Percentiles rank a stretch among this genome's conserved stretches.
phyloP scores from a whole-genome alignment of 768 basidiomycete genomes.

The Coprinopsis marcescibilis region DNA sequence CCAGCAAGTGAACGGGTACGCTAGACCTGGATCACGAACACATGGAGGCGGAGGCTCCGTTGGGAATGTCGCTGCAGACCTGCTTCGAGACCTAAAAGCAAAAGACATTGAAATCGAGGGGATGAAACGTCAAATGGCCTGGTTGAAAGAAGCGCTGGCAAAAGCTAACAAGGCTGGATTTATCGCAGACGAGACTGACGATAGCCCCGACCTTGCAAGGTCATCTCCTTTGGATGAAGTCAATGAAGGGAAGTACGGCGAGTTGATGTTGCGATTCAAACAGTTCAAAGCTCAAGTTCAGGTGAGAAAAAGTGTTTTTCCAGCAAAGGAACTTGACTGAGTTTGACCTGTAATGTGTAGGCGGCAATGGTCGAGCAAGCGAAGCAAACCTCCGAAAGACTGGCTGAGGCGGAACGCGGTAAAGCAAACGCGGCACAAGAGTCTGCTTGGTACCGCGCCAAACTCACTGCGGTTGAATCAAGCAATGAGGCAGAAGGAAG shows the following conservation, averaged over 20 bases:
- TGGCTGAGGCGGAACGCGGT: slow-evolving; percentile 74
- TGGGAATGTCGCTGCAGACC: slow-evolving; percentile 66
- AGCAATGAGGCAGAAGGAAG: slow-evolving; percentile 57
- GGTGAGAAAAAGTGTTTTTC: slow-evolving; percentile 40
- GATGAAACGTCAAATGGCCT: slow-evolving; percentile 69
- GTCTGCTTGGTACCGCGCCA: slow-evolving; percentile 92
- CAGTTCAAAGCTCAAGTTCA: slow-evolving; percentile 83
- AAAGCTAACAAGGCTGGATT: slow-evolving; percentile 79
- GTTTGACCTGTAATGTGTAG: slow-evolving; percentile 30
- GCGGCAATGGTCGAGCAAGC: slow-evolving; percentile 73
- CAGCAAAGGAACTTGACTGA: not conserved
- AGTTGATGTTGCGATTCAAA: slow-evolving; percentile 79
- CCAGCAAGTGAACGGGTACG: slow-evolving; percentile 38
- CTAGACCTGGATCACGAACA: slow-evolving; percentile 35
- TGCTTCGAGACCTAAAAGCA: slow-evolving; percentile 72
- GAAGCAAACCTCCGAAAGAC: slow-evolving; percentile 64
- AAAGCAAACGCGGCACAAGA: slow-evolving; percentile 83
- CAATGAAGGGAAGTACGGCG: slow-evolving; percentile 46
- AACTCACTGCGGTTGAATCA: slow-evolving; percentile 81
- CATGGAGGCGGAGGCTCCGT: slow-evolving; percentile 45
- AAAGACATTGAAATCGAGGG: slow-evolving; percentile 79
- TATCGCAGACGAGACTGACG: slow-evolving; percentile 36
- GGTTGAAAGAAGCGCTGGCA: slow-evolving; percentile 78
- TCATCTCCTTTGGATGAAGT: slow-evolving; percentile 33
- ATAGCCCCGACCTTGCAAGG: slow-evolving; percentile 39